Conservation (phyloP, 192 early-diverging fungal genomes). For the Podila horticola region DNA sequence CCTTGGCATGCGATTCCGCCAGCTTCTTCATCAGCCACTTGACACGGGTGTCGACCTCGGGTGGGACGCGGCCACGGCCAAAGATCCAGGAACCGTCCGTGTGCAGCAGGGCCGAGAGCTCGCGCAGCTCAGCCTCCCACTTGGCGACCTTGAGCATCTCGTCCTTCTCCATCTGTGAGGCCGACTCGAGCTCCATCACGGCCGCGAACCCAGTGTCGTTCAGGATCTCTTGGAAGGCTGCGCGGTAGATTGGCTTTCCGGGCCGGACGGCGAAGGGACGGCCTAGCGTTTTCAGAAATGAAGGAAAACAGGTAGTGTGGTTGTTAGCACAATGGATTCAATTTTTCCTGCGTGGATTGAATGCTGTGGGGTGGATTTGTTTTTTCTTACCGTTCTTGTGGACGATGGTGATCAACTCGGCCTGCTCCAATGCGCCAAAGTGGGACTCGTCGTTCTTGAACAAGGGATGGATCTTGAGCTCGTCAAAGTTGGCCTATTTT, state of each 20-base stretch:
- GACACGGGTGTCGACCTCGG: conserved; percentile 63
- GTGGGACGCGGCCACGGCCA: conserved; percentile 60
- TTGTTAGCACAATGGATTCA: not conserved
- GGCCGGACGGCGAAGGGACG: conserved; percentile 83
- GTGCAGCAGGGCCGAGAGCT: conserved; percentile 57
- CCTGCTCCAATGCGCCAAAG: conserved; percentile 87
- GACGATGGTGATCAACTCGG: conserved; percentile 86
- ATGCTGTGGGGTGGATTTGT: not conserved
- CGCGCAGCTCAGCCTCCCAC: conserved; percentile 69
- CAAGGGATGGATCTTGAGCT: conserved; percentile 78
- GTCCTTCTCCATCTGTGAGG: conserved; percentile 66
- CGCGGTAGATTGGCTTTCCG: conserved; percentile 84
- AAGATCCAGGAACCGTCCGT: conserved; percentile 62
- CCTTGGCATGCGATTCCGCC: conserved; percentile 63
- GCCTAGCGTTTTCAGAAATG: conserved; percentile 57
- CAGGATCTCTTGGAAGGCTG: conserved; percentile 81
- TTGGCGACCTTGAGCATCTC: conserved; percentile 72
- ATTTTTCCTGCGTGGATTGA: not conserved
- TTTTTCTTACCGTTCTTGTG: conserved; percentile 73
- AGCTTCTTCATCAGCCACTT: conserved; percentile 63
- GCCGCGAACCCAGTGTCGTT: conserved; percentile 76
- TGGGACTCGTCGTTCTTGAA: conserved; percentile 89
- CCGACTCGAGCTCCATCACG: conserved; percentile 81
- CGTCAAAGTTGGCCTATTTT: conserved; percentile 79
- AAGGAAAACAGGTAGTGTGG: not conserved